Evolutionary conservation across 2,329 filamentous ascomycete species (phyloP).

Genomic region (Chaetomium sp.): DNA sequence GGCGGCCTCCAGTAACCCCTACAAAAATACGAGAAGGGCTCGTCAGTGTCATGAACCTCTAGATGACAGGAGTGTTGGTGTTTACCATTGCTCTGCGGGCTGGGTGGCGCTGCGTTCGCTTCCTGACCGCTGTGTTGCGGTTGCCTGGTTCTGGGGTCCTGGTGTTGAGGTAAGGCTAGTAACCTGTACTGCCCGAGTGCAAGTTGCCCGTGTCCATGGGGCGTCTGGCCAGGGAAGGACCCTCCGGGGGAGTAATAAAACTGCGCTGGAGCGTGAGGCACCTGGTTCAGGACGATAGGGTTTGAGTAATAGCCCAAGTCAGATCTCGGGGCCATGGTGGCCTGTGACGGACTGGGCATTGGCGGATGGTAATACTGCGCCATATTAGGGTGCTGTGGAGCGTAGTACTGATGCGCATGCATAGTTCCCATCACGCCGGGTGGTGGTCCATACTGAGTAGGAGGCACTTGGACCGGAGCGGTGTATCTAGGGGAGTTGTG

Average conservation of each 20-base stretch:
- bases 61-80: not conserved
- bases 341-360: constrained; percentile 43
- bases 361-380: constrained; percentile 49
- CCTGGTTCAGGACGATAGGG: constrained; percentile 48
- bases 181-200: constrained; percentile 43
- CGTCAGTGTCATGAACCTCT: not conserved
- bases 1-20: constrained; percentile 38
- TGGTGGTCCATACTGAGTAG: constrained; percentile 44
- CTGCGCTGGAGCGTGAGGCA: constrained; percentile 37
- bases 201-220: constrained; percentile 40
- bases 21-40: not conserved
- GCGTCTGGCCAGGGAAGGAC: constrained; percentile 43
- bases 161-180: constrained; percentile 32
- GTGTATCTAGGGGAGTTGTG: constrained; percentile 42
- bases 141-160: constrained; percentile 35
- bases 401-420: constrained; percentile 50
- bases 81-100: constrained; percentile 28
- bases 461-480: constrained; percentile 27
- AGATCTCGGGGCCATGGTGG: constrained; percentile 42
- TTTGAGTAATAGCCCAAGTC: constrained; percentile 50
- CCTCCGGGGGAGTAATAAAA: constrained; percentile 50
- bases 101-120: constrained; percentile 16
- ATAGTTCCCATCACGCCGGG: constrained; percentile 45
- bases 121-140: constrained; percentile 26
- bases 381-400: constrained; percentile 48